phyloP scores from a whole-genome alignment of 2,329 filamentous ascomycete genomes.

The Pseudofabraea citricarpa region DNA sequence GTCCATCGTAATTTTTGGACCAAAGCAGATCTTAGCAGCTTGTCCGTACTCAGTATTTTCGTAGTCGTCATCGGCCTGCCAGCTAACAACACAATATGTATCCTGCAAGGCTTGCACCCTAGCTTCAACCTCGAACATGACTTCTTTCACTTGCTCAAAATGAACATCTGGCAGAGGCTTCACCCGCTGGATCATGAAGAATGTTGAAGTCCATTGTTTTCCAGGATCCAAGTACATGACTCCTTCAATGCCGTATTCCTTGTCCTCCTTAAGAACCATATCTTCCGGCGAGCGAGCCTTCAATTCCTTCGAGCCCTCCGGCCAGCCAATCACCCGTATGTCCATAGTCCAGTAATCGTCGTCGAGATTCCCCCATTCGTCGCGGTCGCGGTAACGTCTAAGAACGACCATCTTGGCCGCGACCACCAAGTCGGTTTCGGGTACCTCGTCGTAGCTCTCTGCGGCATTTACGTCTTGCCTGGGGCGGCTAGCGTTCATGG shows the following conservation, averaged over 20 bases:
- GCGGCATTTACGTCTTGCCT: neutral
- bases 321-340: neutral
- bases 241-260: neutral
- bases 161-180: neutral
- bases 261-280: neutral
- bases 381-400: neutral
- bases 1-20: neutral
- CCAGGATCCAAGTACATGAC: constrained; percentile 1
- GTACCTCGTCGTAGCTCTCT: constrained; percentile 1
- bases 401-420: neutral
- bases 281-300: neutral
- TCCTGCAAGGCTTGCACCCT: neutral
- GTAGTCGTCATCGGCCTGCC: constrained; percentile 1
- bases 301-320: neutral
- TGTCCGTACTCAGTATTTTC: constrained; percentile 2
- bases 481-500: neutral
- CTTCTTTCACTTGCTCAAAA: neutral
- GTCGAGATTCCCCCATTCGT: constrained; percentile 1
- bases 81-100: neutral
- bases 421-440: neutral
- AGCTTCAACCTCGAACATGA: neutral
- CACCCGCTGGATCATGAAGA: neutral
- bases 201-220: neutral
- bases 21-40: constrained; percentile 2
- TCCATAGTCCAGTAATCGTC: constrained; percentile 1